Evolutionary conservation across 441 rosid genomes (phyloP).

Genomic region (Gossypium trilobum): DNA sequence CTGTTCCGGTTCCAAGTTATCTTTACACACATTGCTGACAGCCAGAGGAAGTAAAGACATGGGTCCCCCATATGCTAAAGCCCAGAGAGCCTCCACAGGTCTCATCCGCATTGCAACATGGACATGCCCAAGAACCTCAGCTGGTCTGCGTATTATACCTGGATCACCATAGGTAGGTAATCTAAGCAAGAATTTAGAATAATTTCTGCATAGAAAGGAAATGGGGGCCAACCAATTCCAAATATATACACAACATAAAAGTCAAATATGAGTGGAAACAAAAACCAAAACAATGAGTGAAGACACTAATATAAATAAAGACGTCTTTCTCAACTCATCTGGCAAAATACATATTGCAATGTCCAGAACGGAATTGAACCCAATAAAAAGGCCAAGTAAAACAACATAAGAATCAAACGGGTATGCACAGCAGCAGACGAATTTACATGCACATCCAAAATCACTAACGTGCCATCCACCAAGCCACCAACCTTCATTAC

Average conservation of each 20-base stretch:
- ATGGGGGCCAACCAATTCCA: slow-evolving; percentile 8
- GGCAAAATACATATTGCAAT: not conserved
- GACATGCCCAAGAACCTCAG: slow-evolving; percentile 99
- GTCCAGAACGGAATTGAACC: slow-evolving; percentile 1
- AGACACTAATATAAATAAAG: slow-evolving; percentile 2
- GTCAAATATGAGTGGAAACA: not conserved
- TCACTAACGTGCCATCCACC: not conserved
- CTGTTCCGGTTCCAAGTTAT: slow-evolving; percentile 65
- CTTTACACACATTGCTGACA: slow-evolving; percentile 62
- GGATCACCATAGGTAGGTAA: slow-evolving; percentile 22
- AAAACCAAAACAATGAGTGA: not conserved
- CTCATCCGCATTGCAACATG: slow-evolving; percentile 84
- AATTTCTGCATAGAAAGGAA: not conserved
- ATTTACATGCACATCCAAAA: not conserved
- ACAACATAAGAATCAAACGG: not conserved
- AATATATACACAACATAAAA: not conserved
- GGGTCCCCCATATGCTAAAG: slow-evolving; percentile 94
- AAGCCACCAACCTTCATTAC: not conserved
- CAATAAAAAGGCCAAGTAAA: not conserved
- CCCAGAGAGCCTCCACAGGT: slow-evolving; percentile 93
- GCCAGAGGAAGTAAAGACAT: slow-evolving; percentile 86
- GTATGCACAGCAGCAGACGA: not conserved
- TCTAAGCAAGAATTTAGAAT: slow-evolving; percentile 15
- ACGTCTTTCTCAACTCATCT: not conserved
- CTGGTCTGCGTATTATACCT: slow-evolving; percentile 86